Base-by-base conservation (phyloP, 305 asterid genomes). In the Fraxinus ornus region DNA sequence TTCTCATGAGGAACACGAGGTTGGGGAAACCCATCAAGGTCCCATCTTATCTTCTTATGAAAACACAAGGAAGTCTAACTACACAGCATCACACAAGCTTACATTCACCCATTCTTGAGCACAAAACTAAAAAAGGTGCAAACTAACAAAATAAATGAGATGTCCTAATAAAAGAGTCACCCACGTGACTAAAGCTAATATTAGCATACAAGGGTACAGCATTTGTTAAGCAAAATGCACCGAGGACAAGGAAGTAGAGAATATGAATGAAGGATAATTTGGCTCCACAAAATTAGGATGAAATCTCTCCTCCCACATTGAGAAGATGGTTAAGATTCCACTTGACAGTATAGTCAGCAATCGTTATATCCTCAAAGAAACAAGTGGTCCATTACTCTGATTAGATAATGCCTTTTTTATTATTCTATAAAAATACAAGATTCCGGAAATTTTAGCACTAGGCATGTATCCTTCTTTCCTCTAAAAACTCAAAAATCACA, bases 131-230 rank as follows among this genome's bases (percentile, higher is more conserved):
- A 22, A 44, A 33, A 75, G 19, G 21, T 36, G 32, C 3, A 36
- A 57, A 15, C 39, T 66, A 13, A 62, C n/a, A 36, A 32, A 49
- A 33, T 57, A 32, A 39, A 37, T 28, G 41, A 60, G 21, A 55
- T 82, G 77, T 49, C 73, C 83, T 8, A 19, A 77, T 39, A 64
- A 62, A 81, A 52, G 22, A 28, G 26, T 75, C 33, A n/a, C 70
- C 72, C 71, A 9, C 7, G 5, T 64, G 73, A 36, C 73, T 64
- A 64, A 64, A 26, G 75, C 19, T 70, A 13, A 70, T 30, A 70
- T 70, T 70, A 70, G 75, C 41, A 30, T 28, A 70, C 41, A 12
- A 30, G 10, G 41, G 75, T 30, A 70, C 37, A 70, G 21, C 22
- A 30, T 70, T 32, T 28, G 33, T 64, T 9, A 64, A 64, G 72